Evolutionary conservation across 1,139 yeast species (phyloP).

Genomic region (Yamadazyma dushanensis): DNA sequence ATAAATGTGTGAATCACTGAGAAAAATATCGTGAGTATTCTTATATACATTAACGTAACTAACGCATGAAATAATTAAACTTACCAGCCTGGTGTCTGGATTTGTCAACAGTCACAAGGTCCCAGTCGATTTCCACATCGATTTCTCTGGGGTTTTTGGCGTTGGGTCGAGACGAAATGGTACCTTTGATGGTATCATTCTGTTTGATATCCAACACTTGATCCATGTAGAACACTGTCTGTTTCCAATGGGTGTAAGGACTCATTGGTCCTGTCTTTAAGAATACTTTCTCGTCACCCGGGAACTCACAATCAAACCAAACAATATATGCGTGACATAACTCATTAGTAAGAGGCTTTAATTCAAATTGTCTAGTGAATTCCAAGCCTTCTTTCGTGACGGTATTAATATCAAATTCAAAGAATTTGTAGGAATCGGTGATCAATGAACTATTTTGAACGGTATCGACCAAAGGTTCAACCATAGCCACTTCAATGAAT

Average conservation of each 20-base stretch:
- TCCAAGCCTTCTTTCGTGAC: constrained; percentile 81
- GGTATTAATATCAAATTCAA: constrained; percentile 87
- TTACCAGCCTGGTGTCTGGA: constrained; percentile 57
- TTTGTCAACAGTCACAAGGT: constrained; percentile 54
- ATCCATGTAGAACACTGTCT: constrained; percentile 87
- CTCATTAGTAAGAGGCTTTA: constrained; percentile 78
- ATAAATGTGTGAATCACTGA: too few species aligned
- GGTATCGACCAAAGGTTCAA: constrained; percentile 92
- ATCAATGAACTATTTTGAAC: constrained; percentile 80
- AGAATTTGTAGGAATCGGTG: constrained; percentile 68
- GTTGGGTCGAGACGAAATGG: constrained; percentile 76
- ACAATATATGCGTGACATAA: constrained; percentile 84
- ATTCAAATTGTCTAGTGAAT: constrained; percentile 64
- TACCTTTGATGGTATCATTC: constrained; percentile 76
- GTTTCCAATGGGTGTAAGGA: constrained; percentile 93
- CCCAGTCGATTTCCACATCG: constrained; percentile 66
- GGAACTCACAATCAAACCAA: constrained; percentile 94
- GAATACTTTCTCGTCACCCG: constrained; percentile 58
- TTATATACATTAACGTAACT: not conserved
- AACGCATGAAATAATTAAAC: constrained; percentile 67
- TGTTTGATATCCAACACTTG: constrained; percentile 76
- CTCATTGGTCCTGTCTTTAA: constrained; percentile 84
- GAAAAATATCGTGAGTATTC: too few species aligned
- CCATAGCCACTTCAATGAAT: constrained; percentile 71
- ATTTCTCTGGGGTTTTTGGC: constrained; percentile 77